Conservation (phyloP, 768 basidiomycete species). For the Lactarius psammicola region DNA sequence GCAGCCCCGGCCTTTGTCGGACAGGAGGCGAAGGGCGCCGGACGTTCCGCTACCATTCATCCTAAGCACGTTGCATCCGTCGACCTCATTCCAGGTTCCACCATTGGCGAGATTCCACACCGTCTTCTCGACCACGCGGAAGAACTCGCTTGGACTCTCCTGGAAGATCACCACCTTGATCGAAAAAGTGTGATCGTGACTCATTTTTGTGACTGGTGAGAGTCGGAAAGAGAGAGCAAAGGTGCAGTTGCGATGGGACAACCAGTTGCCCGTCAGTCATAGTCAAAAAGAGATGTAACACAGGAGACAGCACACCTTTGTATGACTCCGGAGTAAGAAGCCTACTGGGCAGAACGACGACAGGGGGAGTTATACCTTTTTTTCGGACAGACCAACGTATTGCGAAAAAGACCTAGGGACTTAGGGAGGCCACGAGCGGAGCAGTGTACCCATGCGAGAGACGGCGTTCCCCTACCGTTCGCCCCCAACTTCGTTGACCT, state of each 20-base stretch:
- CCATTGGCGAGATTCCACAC: conserved; percentile 38
- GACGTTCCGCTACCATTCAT: conserved; percentile 43
- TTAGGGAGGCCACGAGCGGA: neutral
- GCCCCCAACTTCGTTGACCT: neutral
- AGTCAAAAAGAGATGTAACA: too few species aligned
- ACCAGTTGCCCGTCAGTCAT: too few species aligned
- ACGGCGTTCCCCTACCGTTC: too few species aligned
- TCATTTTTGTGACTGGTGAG: neutral
- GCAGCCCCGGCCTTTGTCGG: conserved; percentile 36
- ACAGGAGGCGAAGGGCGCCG: conserved; percentile 38
- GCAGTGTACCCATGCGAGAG: too few species aligned
- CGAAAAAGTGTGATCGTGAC: conserved; percentile 26
- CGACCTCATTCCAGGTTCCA: conserved; percentile 35
- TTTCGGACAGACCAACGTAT: neutral
- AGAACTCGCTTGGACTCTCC: conserved; percentile 28
- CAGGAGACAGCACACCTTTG: neutral
- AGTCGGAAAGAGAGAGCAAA: neutral
- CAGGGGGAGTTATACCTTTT: neutral
- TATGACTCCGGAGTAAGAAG: neutral
- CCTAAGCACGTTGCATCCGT: conserved; percentile 33
- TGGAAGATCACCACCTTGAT: conserved; percentile 30
- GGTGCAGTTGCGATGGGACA: too few species aligned
- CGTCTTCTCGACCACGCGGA: conserved; percentile 38
- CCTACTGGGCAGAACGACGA: neutral
- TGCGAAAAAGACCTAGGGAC: neutral